Percentiles rank a stretch among this genome's conserved stretches.
Evolutionary conservation across 2,329 filamentous ascomycete species (phyloP).

Genomic region (Teratosphaeriaceae sp.): DNA sequence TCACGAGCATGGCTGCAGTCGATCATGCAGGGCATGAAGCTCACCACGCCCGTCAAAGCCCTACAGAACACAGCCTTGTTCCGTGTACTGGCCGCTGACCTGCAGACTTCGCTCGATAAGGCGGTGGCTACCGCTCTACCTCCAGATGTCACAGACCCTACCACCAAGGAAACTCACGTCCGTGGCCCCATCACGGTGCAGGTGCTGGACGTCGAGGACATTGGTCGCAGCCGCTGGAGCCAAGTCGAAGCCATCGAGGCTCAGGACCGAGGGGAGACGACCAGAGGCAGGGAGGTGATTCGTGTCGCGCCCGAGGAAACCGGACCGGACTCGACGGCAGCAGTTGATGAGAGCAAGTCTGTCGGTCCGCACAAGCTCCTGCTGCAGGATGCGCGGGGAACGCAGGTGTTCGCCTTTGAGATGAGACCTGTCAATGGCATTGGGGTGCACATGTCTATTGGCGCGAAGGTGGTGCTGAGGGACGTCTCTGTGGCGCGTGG

Average conservation of each 20-base stretch:
- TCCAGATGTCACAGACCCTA: conserved; percentile 46
- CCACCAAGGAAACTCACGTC: conserved; percentile 51
- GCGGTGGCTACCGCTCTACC: conserved; percentile 49
- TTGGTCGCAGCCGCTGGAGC: conserved; percentile 73
- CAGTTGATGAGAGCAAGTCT: conserved; percentile 14
- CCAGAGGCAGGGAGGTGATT: conserved; percentile 73
- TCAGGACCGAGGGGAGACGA: conserved; percentile 64
- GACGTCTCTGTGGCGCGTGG: conserved; percentile 65
- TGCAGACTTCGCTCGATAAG: conserved; percentile 52
- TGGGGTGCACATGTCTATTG: conserved; percentile 62
- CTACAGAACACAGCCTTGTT: conserved; percentile 74
- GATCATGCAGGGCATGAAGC: conserved; percentile 52
- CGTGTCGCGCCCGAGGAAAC: conserved; percentile 56
- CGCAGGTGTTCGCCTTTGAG: conserved; percentile 66
- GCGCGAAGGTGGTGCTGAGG: conserved; percentile 70
- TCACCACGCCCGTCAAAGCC: conserved; percentile 58
- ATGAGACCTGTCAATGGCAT: conserved; percentile 59
- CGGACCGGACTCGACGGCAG: conserved; percentile 24
- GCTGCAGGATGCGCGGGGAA: conserved; percentile 71
- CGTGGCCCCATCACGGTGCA: conserved; percentile 64
- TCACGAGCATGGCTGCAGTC: conserved; percentile 56
- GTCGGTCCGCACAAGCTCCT: conserved; percentile 69
- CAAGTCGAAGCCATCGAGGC: conserved; percentile 78
- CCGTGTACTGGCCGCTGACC: conserved; percentile 70
- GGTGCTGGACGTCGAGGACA: conserved; percentile 78